Base-by-base conservation (phyloP, 2,329 filamentous ascomycete species). In the Ophioceras dolichostomum region DNA sequence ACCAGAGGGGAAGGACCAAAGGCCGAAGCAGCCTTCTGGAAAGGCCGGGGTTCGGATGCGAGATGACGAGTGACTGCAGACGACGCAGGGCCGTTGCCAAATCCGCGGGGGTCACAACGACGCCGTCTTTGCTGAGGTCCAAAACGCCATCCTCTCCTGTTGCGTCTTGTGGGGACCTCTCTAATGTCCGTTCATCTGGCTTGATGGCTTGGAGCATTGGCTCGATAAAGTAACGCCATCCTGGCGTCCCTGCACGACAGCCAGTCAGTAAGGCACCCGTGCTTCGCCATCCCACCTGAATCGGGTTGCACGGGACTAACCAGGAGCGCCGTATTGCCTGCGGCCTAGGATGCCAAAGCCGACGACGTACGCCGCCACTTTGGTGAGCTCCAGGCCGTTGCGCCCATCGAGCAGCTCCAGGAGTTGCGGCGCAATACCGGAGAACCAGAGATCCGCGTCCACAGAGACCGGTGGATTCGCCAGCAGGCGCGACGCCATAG, bases 321-420 rank as follows among this genome's bases (percentile, higher is more conserved):
- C 76, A 34, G 77, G 78, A 6, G 77, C 76, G 10, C 80, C 80
- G 36, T 67, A 73, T 19, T 69, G 62, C 47, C 67, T 78, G 40
- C 69, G 73, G 3, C 76, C 79, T 8, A 85, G 53, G 14, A 85
- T 73, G 0, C 80, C 79, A 48, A 73, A 79, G 2, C 73, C 73
- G 43, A 80, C 75, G 14, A 80, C 66, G 45, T 76, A 76, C 0
- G 73, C 65, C 10, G 73, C 71, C 10, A 68, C 74, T 49, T 66
- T 73, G 34, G 65, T 65, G 39, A 80, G 58, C 43, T 78, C 76
- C 12, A 60, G 57, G 0, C 74, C 75, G 8, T 70, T 66, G 2
- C 56, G 52, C 0, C 76, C 79, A 48, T 83, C 77, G 3, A 85
- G 60, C 1, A 85, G 61, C 8, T 53, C 49, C 32, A 77, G 56